Base-by-base conservation (phyloP, 305 asterid genomes). In the Stenogyne calaminthoides region DNA sequence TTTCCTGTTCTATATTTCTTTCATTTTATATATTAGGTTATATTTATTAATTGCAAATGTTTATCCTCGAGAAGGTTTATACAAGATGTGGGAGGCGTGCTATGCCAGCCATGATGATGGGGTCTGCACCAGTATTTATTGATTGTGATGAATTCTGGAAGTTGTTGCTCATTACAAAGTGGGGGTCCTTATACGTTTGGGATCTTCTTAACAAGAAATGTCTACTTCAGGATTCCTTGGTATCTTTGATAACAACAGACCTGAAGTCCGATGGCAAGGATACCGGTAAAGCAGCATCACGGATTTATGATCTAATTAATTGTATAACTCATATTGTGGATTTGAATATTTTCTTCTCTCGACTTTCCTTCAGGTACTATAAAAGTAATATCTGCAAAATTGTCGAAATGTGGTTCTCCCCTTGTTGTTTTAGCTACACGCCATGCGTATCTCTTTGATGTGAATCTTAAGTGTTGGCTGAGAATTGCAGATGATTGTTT, bases 101-200 rank as follows among this genome's bases (percentile, higher is more conserved):
- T 64, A 83, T 95, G 90, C 98, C 99, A 52, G 82, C 89, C 76
- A 92, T 95, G 92, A 88, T 92, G 97, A 81, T 86, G 86, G 99
- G 99, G 22, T 95, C 99, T 74, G 87, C 93, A 25, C 90, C 98
- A 57, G 93, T 88, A 37, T 95, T 92, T 77, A 87, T 92, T 32
- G 99, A 95, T 80, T 95, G 98, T 80, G 98, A 95, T 58, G 98
- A 95, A 80, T 82, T 80, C 59, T 92, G 97, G 98, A 92, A 90
- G 75, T 73, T 95, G 78, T 80, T 95, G 85, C 89, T 91, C 40
- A 91, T 95, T 76, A 95, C 99, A 49, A 86, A 80, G 86, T 92
- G 84, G 71, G 98, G 97, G 55, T 85, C 97, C 29, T 73, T 95
- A 34, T 84, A 88, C 73, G 88, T 95, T 8, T 95, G 99, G 99